phyloP scores from a whole-genome alignment of 768 basidiomycete species.

The Boletus sensibilis region DNA sequence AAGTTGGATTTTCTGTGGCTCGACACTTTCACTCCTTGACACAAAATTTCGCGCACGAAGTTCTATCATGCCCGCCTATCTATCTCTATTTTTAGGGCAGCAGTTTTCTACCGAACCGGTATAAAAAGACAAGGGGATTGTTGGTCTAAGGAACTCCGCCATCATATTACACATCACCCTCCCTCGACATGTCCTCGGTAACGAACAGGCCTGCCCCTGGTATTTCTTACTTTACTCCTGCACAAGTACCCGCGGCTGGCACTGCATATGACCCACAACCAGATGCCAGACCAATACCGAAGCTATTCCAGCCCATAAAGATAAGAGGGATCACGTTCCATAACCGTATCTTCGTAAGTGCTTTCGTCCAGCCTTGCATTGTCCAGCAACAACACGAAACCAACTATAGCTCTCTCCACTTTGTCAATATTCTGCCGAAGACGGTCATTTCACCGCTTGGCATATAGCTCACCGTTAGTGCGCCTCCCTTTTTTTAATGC shows the following conservation, averaged over 20 bases:
- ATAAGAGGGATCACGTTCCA: conserved; percentile 53
- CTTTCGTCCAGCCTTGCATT: not conserved
- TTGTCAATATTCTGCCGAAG: conserved; percentile 58
- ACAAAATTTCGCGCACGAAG: not conserved
- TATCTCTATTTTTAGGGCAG: not conserved
- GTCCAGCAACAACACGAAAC: not conserved
- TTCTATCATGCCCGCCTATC: not conserved
- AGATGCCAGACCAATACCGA: conserved; percentile 40
- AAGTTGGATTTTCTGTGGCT: not conserved
- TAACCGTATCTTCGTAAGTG: conserved; percentile 53
- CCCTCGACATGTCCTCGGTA: conserved; percentile 6
- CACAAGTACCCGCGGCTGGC: conserved; percentile 44
- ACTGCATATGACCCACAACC: conserved; percentile 43
- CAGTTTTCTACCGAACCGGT: not conserved
- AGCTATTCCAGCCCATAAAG: conserved; percentile 54
- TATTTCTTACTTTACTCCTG: conserved; percentile 47
- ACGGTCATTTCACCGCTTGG: conserved; percentile 55
- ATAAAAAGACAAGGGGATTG: conserved; percentile 2
- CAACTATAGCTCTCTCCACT: conserved; percentile 47
- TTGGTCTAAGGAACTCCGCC: not conserved
- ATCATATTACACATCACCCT: not conserved
- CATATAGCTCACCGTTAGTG: conserved; percentile 48
- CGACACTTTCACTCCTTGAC: not conserved
- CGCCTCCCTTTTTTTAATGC: not conserved
- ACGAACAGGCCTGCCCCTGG: conserved; percentile 42